These are phyloP conservation scores for Termitomyces sp. DNA, from an alignment of 768 basidiomycete species.

Conservation along the genomic window DNA sequence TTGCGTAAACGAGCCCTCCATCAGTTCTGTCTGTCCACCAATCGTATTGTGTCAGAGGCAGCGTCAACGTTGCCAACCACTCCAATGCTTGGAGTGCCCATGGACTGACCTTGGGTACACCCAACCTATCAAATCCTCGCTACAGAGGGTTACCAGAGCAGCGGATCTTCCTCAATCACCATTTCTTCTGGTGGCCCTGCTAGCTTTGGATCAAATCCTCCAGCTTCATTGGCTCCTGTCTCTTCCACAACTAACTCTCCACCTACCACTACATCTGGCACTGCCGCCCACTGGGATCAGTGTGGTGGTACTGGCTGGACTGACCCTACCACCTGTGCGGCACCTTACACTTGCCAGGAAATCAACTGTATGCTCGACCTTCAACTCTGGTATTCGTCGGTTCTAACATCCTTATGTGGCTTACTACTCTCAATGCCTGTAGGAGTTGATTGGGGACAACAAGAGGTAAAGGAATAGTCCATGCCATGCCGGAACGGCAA, in stretches of 20 bases:
- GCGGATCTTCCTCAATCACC: slow-evolving; percentile 21
- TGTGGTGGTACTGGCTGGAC: slow-evolving; percentile 1
- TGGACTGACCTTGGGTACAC: slow-evolving; percentile 33
- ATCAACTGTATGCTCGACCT: background rate
- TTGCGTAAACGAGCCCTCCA: slow-evolving; percentile 35
- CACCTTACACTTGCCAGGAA: background rate
- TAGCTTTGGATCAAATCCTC: background rate
- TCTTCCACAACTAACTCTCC: background rate
- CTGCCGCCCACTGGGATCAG: background rate
- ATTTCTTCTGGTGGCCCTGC: background rate
- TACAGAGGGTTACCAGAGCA: slow-evolving; percentile 38
- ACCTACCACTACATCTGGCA: background rate
- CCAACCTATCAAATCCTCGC: slow-evolving; percentile 43
- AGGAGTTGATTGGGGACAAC: background rate
- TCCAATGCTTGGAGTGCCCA: slow-evolving; percentile 34
- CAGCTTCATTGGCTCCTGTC: background rate
- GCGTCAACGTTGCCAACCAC: slow-evolving; percentile 31
- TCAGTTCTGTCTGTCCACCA: slow-evolving; percentile 43
- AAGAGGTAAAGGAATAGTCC: background rate
- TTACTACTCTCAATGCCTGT: slow-evolving; percentile 1
- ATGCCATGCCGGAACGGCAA: too few relatives aligned
- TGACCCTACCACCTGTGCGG: background rate
- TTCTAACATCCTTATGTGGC: background rate
- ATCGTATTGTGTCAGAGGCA: slow-evolving; percentile 26
- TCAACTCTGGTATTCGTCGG: background rate